Evolutionary conservation across 75 land plant genomes (phyloP).

Genomic region (Cryptomeria japonica): DNA sequence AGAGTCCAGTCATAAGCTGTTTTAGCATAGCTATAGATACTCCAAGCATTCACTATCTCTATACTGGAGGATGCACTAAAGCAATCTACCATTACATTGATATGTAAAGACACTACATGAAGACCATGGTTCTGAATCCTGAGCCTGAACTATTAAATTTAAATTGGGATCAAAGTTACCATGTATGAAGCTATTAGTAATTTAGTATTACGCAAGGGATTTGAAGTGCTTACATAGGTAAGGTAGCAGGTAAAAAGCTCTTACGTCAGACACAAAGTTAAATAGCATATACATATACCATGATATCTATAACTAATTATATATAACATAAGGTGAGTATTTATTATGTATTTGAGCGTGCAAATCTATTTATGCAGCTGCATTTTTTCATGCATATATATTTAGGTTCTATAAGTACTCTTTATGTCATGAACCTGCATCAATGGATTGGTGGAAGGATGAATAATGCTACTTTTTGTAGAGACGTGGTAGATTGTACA

Average conservation of each 20-base stretch:
- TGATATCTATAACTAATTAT: neutral
- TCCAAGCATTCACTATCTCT: neutral
- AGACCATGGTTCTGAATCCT: neutral
- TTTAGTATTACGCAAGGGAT: no score
- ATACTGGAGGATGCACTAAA: neutral
- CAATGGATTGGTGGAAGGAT: neutral
- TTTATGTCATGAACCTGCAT: neutral
- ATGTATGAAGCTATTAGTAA: neutral
- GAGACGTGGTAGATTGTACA: neutral
- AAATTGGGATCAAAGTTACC: neutral
- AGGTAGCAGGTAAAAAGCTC: no score
- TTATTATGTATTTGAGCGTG: neutral
- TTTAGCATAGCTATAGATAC: neutral
- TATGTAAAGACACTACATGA: neutral
- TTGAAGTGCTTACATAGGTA: no score
- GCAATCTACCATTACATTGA: neutral
- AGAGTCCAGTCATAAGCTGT: neutral
- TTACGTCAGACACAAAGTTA: no score
- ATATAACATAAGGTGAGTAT: neutral
- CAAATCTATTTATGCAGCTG: no score
- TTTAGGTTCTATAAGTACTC: neutral
- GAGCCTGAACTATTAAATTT: neutral
- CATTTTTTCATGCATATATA: neutral
- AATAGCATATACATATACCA: no score
- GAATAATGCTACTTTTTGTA: neutral